Conservation (phyloP, 352 stramenopile genomes). For the Phytophthora crassamura region DNA sequence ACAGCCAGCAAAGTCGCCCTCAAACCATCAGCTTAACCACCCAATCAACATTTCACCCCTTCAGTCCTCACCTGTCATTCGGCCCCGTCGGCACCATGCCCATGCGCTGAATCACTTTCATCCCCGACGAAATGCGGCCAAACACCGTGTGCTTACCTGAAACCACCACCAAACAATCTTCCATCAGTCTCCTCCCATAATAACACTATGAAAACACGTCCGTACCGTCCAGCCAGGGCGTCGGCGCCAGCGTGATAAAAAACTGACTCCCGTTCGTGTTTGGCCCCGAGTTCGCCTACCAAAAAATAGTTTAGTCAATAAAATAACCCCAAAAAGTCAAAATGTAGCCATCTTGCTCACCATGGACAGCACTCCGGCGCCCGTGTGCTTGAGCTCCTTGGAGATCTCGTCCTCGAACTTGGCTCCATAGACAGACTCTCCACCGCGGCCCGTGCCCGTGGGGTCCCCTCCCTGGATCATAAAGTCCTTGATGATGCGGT, state of each 20-base stretch:
- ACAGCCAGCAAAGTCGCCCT: slow-evolving; percentile 1
- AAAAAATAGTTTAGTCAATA: not conserved
- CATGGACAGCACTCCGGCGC: slow-evolving; percentile 92
- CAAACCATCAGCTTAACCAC: not conserved
- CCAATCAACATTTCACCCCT: too few species aligned
- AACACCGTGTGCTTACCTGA: slow-evolving; percentile 94
- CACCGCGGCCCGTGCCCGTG: slow-evolving; percentile 92
- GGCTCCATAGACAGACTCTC: slow-evolving; percentile 92
- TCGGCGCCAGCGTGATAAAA: slow-evolving; percentile 94
- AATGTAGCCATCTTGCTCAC: slow-evolving; percentile 31
- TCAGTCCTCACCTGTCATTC: slow-evolving; percentile 76
- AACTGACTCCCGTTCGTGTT: slow-evolving; percentile 96
- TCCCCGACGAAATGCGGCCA: slow-evolving; percentile 92
- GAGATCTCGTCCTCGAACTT: slow-evolving; percentile 96
- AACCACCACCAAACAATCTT: slow-evolving; percentile 5
- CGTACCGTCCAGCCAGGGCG: slow-evolving; percentile 93
- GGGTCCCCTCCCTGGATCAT: slow-evolving; percentile 97
- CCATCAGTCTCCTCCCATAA: slow-evolving; percentile 10
- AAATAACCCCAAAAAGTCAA: not conserved
- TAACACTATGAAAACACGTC: not conserved
- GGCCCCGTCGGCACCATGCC: slow-evolving; percentile 88
- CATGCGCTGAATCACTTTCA: slow-evolving; percentile 94
- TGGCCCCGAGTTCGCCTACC: slow-evolving; percentile 88
- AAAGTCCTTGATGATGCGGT: slow-evolving; percentile 96
- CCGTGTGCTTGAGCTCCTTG: slow-evolving; percentile 94